phyloP scores from a whole-genome alignment of 1,284 basidiomycete genomes.

The Sutorius eximius region DNA sequence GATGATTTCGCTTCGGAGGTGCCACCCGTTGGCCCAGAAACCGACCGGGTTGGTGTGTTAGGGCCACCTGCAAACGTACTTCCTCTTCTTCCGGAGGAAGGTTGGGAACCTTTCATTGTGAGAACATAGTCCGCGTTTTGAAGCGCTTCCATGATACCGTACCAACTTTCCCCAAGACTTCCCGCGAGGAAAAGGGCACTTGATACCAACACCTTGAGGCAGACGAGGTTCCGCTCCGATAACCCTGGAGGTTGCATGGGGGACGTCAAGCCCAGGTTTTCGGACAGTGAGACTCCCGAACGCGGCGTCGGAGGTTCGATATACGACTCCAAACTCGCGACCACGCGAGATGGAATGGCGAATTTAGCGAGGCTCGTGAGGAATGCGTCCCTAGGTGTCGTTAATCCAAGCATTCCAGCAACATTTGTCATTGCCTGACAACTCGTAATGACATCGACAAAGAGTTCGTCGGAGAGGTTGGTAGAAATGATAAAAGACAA shows the following conservation, averaged over 20 bases:
- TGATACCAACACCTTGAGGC: conserved; percentile 79
- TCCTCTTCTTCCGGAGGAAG: conserved; percentile 32
- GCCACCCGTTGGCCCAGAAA: conserved; percentile 32
- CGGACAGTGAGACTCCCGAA: conserved; percentile 59
- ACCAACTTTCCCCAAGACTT: conserved; percentile 87
- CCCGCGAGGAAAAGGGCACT: conserved; percentile 83
- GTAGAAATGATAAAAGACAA: conserved; percentile 88
- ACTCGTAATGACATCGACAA: conserved; percentile 79
- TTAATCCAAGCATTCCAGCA: conserved; percentile 83
- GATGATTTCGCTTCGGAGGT: conserved; percentile 25
- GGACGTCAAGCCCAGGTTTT: conserved; percentile 65
- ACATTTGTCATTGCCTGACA: conserved; percentile 86
- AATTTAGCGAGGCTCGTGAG: conserved; percentile 85
- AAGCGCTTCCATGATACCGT: conserved; percentile 83
- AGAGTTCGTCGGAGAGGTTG: conserved; percentile 85
- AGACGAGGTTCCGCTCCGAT: conserved; percentile 88
- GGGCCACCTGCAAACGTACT: conserved; percentile 38
- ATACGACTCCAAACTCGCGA: conserved; percentile 78
- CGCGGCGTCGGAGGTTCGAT: conserved; percentile 66
- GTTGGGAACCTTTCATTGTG: conserved; percentile 50
- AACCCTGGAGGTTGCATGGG: conserved; percentile 66
- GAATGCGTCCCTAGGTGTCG: conserved; percentile 91
- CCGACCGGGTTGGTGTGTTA: conserved; percentile 37
- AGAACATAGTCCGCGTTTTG: conserved; percentile 94
- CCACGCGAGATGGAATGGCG: conserved; percentile 84